Base-by-base conservation (phyloP, 257 asterid genomes). In the Plantago ovata region DNA sequence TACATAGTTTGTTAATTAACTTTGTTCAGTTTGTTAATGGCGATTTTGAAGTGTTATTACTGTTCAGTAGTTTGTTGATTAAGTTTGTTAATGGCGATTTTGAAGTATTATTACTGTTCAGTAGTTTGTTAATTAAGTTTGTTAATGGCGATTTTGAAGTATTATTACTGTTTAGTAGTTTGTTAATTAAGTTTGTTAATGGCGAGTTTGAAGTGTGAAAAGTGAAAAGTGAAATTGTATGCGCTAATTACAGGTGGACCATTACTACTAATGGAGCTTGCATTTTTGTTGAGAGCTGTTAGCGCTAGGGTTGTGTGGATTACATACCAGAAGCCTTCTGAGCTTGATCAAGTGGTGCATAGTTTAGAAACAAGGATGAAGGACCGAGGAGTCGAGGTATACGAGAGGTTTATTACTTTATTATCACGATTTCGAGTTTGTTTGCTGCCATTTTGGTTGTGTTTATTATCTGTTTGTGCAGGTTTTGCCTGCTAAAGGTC, bases 221-320 rank as follows among this genome's bases (percentile, higher is more conserved):
- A n/a, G n/a, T n/a, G n/a, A 39, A n/a, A 33, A 13, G 7, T 22
- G 38, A 4, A 54, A 36, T 9, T 60, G 9, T 19, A 48, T 1
- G 4, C 6, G 7, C 36, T 46, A 21, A 21, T 53, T 58, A 21
- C 65, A 83, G 95, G 95, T 62, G 96, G 94, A 14, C 95, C 95
- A 15, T 74, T 88, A 61, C 79, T 85, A 3, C 65, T 88, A 49
- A 85, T 85, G 96, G 96, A 88, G 67, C 95, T 88, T 22, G 95
- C 96, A 6, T 88, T 88, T 71, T 73, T 88, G 77, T 71, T 88
- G 60, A 77, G 96, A 81, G 83, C 82, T 64, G 95, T 81, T 62
- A 67, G 74, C 46, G 48, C 95, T 1, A 69, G 91, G 56, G 90
- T 88, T 43, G 74, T 78, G 20, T 85, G 96, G 96, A 66, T 88